These are phyloP conservation scores for Neurospora hispaniola DNA, from an alignment of 495 filamentous ascomycete species.

Conservation along the genomic window DNA sequence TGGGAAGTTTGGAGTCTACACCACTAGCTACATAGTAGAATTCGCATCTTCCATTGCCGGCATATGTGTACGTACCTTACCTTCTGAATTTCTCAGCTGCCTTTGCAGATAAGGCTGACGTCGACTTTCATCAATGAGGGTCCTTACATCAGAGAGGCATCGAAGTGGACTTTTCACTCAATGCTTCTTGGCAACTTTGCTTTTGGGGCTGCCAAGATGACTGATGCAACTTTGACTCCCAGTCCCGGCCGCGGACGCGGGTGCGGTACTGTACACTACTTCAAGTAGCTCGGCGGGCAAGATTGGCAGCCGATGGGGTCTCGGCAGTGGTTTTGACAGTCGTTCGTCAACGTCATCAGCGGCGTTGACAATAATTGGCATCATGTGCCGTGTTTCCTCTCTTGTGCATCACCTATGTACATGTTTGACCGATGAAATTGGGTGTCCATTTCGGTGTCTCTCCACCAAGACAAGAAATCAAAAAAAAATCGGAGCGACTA, in stretches of 20 bases:
- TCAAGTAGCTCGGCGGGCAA: not conserved
- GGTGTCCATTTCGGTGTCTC: no score
- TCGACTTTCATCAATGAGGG: not conserved
- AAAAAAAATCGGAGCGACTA: no score
- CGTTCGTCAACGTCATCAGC: not conserved
- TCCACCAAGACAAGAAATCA: no score
- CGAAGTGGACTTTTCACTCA: not conserved
- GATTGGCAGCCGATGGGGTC: not conserved
- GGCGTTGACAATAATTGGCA: not conserved
- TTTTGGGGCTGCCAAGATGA: not conserved
- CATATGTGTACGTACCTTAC: not conserved
- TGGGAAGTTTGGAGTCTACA: not conserved
- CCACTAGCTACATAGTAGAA: not conserved
- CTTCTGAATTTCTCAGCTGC: not conserved
- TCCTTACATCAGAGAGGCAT: not conserved
- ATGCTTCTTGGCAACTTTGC: not conserved
- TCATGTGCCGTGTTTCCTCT: not conserved
- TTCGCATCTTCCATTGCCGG: not conserved
- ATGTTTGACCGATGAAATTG: no score
- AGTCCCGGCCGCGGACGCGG: not conserved
- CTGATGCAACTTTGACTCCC: not conserved
- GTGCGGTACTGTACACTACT: not conserved
- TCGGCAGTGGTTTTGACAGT: not conserved
- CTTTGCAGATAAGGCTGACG: not conserved
- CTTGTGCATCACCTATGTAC: not conserved